phyloP scores from a whole-genome alignment of 345 rosid genomes.

The Trapa bicornis region DNA sequence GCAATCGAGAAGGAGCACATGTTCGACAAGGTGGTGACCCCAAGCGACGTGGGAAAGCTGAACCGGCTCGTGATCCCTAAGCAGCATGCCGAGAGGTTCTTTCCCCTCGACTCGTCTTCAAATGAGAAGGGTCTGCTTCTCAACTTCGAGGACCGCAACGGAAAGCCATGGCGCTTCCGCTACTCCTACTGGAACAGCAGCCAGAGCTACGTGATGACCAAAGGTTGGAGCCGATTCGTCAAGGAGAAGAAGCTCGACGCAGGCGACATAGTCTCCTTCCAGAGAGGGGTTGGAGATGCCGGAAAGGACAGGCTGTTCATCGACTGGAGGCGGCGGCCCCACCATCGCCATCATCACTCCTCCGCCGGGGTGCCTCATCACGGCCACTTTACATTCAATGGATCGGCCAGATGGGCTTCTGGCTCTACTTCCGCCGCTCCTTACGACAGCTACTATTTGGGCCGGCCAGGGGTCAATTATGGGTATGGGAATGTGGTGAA shows the following conservation, averaged over 20 bases:
- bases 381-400: conserved; percentile 21
- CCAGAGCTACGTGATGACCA: conserved; percentile 96
- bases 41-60: conserved; percentile 60
- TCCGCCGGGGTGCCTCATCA: conserved; percentile 6
- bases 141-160: conserved; percentile 72
- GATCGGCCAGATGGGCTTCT: conserved; percentile 4
- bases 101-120: conserved; percentile 61
- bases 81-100: conserved; percentile 70
- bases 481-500: conserved; percentile 19
- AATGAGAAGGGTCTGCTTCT: conserved; percentile 77
- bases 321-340: conserved; percentile 71
- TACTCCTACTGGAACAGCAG: conserved; percentile 96
- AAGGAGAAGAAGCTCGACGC: conserved; percentile 92
- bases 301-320: conserved; percentile 54
- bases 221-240: conserved; percentile 94
- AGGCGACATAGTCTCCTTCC: conserved; percentile 84
- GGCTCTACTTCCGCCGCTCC: conserved; percentile 10
- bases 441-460: neutral
- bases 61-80: conserved; percentile 52
- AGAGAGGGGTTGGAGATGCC: conserved; percentile 51
- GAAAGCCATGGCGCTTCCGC: conserved; percentile 74
- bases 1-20: conserved; percentile 34
- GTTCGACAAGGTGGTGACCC: conserved; percentile 53
- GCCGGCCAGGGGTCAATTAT: conserved; percentile 6
- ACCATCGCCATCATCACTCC: conserved; percentile 21